A percentile compares a stretch with the other conserved stretches of the same genome.
Conservation (phyloP, 257 asterid species). For the Plectranthus barbatus region DNA sequence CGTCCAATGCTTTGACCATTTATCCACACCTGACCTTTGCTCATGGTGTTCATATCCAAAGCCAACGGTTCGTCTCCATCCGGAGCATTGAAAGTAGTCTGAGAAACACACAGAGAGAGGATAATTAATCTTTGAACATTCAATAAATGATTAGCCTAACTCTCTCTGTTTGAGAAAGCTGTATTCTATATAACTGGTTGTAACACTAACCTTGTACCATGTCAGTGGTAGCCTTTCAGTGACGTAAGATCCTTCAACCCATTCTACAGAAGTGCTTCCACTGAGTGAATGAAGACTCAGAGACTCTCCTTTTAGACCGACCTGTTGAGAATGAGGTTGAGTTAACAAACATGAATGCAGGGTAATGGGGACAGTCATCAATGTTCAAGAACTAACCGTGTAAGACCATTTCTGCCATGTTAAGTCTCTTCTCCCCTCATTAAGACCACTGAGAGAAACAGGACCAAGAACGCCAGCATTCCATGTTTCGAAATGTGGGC, state of each 20-base stretch:
- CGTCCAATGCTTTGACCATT: slow-evolving; percentile 90
- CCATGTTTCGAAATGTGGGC: slow-evolving; percentile 98
- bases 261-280: slow-evolving; percentile 81
- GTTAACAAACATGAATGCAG: not conserved
- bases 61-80: slow-evolving; percentile 82
- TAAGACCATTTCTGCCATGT: slow-evolving; percentile 99
- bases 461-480: slow-evolving; percentile 98
- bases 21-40: slow-evolving; percentile 97
- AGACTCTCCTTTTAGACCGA: slow-evolving; percentile 89
- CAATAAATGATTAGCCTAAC: no score
- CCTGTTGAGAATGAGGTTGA: slow-evolving; percentile 31
- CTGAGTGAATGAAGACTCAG: slow-evolving; percentile 84
- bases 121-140: no score
- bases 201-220: slow-evolving; percentile 73
- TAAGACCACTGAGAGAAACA: slow-evolving; percentile 82
- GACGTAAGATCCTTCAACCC: slow-evolving; percentile 64
- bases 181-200: not conserved
- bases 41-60: slow-evolving; percentile 82
- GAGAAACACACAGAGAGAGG: slow-evolving; percentile 7
- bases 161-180: not conserved
- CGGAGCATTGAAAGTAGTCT: slow-evolving; percentile 87
- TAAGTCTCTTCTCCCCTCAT: slow-evolving; percentile 81
- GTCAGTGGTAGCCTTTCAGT: slow-evolving; percentile 74
- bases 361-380: not conserved
- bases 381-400: slow-evolving; percentile 39